Evolutionary conservation across 345 rosid genomes (phyloP), one percentile per base, ranked within the genome.

Genomic region (Linum tenue): DNA sequence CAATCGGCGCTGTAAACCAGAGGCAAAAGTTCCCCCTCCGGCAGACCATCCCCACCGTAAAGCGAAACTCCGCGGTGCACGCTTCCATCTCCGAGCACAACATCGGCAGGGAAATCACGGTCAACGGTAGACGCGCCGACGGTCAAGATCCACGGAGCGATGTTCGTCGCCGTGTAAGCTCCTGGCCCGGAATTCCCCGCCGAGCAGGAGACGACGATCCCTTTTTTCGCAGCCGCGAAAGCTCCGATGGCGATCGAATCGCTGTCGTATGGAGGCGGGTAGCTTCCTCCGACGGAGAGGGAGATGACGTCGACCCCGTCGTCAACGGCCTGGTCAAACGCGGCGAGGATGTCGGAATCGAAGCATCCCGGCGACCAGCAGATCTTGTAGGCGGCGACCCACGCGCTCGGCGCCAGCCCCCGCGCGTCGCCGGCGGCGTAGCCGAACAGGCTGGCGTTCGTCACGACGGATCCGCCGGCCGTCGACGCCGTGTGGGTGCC

Each of bases 161-260:
- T 80, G 69, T 92, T 92, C 3, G 82, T 84, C 1, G 96, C 84
- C 11, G 98, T 86, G 67, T 56, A 81, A 0, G 92, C 79, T 48
- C 84, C 83, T 3, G 97, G 98, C 15, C 97, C 98, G 5, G 91
- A 84, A 74, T 92, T 92, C 51, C 98, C 97, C 1, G 98, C 91
- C 37, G 97, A 89, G 74, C 97, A 87, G 2, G 97, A 89, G 11
- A 92, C 96, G 0, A 90, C 73, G 64, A 90, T 70, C 0, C 94
- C 98, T 6, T 86, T 75, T 10, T 71, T 69, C 2, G 67, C 76
- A 0, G 98, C 98, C 48, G 88, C 86, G 10, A 90, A 88, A 3
- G 97, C 86, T 17, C 94, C 96, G 42, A 92, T 80, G 0, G 96
- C 91, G 1, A 92, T 94, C 9, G 96, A 88, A 65, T 94, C 97